Base-by-base conservation (phyloP, 306 rosid species). In the Urtica urens region DNA sequence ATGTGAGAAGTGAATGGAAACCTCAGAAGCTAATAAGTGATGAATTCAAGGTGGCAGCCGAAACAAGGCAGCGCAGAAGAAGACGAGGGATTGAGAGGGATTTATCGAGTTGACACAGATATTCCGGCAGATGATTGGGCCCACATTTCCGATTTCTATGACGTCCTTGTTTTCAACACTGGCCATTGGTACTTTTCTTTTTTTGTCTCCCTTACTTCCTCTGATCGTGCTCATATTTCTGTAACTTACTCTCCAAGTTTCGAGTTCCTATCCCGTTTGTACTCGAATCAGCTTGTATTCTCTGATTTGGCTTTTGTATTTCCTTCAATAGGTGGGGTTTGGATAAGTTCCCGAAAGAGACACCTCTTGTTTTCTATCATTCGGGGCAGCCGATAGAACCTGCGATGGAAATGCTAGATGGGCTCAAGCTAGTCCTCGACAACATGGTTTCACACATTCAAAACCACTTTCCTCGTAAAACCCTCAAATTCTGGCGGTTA, bases 71-170 rank as follows among this genome's bases (percentile, higher is more conserved):
- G 64, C 23, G 23, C 35, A 23, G 66, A 69, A 34, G 38, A 52
- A 26, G 66, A 67, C 58, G 77, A 67, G 49, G 81, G 72, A 67
- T 53, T 67, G 14, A 72, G 81, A 64, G 94, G 94, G 60, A 47
- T 65, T 27, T 50, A 76, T 65, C 74, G 86, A 43, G 90, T 83
- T 10, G 96, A 88, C 60, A 93, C 78, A 39, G 96, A 88, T 76
- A 68, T 67, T 72, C 95, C 96, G 38, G 85, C 93, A 11, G 83
- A 76, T 65, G 93, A 81, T 43, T 88, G 96, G 96, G 76, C 64
- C 44, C 62, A 51, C 60, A 81, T 88, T 51, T 47, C 72, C 50
- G 69, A 71, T 49, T 88, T 80, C 77, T 88, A 83, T 50, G 83
- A 88, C 64, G 90, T 83, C 44, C 80, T 88, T 53, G 66, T 88